These are phyloP conservation scores for Solanum verrucosum DNA, from an alignment of 257 asterid genomes.

Conservation along the genomic window DNA sequence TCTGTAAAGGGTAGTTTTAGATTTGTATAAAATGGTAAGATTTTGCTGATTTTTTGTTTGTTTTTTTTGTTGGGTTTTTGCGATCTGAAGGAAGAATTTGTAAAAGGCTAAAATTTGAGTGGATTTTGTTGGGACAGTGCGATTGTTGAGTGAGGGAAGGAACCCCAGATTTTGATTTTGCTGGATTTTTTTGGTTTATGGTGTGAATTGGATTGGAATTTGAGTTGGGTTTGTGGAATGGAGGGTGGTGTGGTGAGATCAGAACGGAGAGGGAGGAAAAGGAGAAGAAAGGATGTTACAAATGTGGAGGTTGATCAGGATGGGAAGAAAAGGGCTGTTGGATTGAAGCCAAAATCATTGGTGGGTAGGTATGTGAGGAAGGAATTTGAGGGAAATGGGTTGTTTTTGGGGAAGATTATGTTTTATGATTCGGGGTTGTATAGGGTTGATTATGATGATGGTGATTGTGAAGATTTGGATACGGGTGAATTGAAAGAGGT, in stretches of 20 bases:
- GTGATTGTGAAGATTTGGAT: constrained; percentile 69
- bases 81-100: not conserved
- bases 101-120: not conserved
- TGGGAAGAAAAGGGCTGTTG: constrained; percentile 37
- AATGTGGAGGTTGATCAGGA: constrained; percentile 27
- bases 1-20: not conserved
- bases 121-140: not conserved
- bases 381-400: constrained; percentile 51
- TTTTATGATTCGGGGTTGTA: constrained; percentile 51
- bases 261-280: constrained; percentile 57
- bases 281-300: constrained; percentile 41
- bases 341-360: constrained; percentile 32
- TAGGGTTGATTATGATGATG: constrained; percentile 67
- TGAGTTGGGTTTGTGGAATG: constrained; percentile 26
- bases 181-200: not conserved
- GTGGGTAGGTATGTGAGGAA: constrained; percentile 64
- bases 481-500: constrained; percentile 32
- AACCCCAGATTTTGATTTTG: not conserved
- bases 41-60: not conserved
- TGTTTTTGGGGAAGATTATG: constrained; percentile 53
- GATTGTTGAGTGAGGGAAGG: not conserved
- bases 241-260: constrained; percentile 26
- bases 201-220: constrained; percentile 13
- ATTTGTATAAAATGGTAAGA: not conserved
- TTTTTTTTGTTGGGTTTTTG: not conserved